A percentile compares a stretch with the other conserved stretches of the same genome.
Evolutionary conservation across 805 yeast species (phyloP).

Genomic region (Schizosaccharomyces octosporus): DNA sequence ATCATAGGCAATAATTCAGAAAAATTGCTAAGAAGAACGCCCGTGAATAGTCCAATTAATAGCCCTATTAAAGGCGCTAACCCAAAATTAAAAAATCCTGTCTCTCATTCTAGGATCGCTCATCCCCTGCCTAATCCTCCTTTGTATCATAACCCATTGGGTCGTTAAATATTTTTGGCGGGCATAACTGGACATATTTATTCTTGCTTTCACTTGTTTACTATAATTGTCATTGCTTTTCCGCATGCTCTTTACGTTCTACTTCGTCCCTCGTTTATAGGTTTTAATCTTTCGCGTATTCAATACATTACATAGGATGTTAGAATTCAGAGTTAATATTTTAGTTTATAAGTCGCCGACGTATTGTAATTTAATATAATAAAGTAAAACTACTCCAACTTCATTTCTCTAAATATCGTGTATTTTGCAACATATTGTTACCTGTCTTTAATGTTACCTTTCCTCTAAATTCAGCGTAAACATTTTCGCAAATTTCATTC

Average conservation of each 20-base stretch:
- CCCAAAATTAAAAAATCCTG: too few relatives aligned
- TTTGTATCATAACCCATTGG: too few relatives aligned
- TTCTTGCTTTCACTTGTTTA: not conserved
- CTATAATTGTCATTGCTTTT: not conserved
- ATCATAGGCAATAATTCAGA: slow-evolving; percentile 8
- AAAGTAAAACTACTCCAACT: too few relatives aligned
- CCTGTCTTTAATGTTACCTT: too few relatives aligned
- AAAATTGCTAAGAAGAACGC: not conserved
- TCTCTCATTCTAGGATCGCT: not conserved
- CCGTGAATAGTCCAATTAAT: too few relatives aligned
- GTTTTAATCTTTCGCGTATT: not conserved
- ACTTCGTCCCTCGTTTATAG: not conserved
- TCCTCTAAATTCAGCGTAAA: too few relatives aligned
- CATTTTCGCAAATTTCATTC: too few relatives aligned
- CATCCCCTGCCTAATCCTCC: not conserved
- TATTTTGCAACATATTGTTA: too few relatives aligned
- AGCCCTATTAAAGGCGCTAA: too few relatives aligned
- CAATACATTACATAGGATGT: not conserved
- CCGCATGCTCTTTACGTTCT: not conserved
- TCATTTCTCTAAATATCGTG: too few relatives aligned
- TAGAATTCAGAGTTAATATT: not conserved
- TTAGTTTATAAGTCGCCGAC: not conserved
- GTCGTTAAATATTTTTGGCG: too few relatives aligned
- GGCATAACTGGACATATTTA: too few relatives aligned
- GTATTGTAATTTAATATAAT: not conserved